Percentiles rank a stretch among this genome's conserved stretches.
Conservation (phyloP, 1,284 basidiomycete species). For the Apiotrichum porosum region DNA sequence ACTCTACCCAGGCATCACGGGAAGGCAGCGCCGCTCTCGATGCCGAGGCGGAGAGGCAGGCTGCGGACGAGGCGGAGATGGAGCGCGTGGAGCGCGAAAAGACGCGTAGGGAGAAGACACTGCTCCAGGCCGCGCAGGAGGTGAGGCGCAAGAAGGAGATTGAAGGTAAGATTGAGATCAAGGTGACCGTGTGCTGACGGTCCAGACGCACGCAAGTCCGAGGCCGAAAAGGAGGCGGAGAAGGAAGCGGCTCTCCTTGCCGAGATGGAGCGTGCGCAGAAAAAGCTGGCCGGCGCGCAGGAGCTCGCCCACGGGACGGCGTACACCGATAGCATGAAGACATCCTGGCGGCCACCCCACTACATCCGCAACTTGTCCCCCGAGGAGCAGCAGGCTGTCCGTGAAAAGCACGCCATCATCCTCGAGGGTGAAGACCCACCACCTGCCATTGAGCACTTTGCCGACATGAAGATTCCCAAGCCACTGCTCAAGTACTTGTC, state of each 20-base stretch:
- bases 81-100: constrained; percentile 52
- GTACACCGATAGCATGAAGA: constrained; percentile 79
- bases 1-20: no score
- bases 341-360: constrained; percentile 83
- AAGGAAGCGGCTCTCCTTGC: constrained; percentile 84
- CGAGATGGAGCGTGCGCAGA: constrained; percentile 76
- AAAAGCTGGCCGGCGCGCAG: constrained; percentile 84
- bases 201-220: constrained; percentile 77
- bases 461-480: constrained; percentile 94
- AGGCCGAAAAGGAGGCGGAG: constrained; percentile 76
- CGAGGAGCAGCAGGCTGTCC: constrained; percentile 66
- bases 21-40: background rate
- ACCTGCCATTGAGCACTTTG: constrained; percentile 87
- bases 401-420: constrained; percentile 88
- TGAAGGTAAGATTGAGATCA: constrained; percentile 58
- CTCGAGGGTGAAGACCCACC: constrained; percentile 86
- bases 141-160: constrained; percentile 74
- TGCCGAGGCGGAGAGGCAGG: background rate
- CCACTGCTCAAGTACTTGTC: constrained; percentile 76
- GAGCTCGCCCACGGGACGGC: constrained; percentile 90
- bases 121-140: constrained; percentile 86
- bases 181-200: background rate
- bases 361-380: constrained; percentile 70
- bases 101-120: constrained; percentile 71
- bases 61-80: constrained; percentile 7